Base-by-base conservation (phyloP, 2,329 filamentous ascomycete species). In the Colletotrichum chrysophilum region DNA sequence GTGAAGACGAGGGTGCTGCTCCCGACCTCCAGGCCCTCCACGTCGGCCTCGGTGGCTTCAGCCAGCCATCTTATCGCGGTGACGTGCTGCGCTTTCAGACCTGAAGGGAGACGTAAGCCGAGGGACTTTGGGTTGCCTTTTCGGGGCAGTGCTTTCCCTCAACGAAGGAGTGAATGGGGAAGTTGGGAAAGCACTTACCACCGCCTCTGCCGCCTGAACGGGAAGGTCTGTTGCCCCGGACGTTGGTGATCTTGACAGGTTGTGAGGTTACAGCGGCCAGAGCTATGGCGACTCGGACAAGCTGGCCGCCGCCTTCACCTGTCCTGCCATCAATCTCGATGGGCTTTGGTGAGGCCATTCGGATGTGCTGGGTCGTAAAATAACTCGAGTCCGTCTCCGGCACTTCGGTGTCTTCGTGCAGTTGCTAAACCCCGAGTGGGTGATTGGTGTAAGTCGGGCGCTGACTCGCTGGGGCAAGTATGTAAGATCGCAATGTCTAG, bases 221-320 rank as follows among this genome's bases (percentile, higher is more conserved):
- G 2, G 73, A 16, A 43, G 78, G 77, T 21, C 91, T 86, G 71
- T 92, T 92, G 4, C 89, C 91, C 43, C 92, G 83, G 5, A 93
- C 86, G 74, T 92, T 84, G 12, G 83, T 83, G 71, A 93, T 90
- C 30, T 85, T 86, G 34, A 93, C 84, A 1, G 90, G 84, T 70
- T 88, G 87, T 1, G 86, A 86, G 3, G 89, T 89, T 32, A 93
- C 86, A 1, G 91, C 89, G 13, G 91, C 88, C 8, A 93, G 84
- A 2, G 86, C 86, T 43, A 91, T 85, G 3, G 91, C 90, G 2
- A 92, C 84, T 58, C 92, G 84, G 1, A 93, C 88, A 0, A 93
- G 82, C 78, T 93, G 91, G 4, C 91, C 91, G 5, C 91, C 92
- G 6, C 92, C 92, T 79, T 93, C 91, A 2, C 91, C 91, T 16